phyloP scores from a whole-genome alignment of 768 basidiomycete species.

The Tylopilus plumbeoviolaceoides region DNA sequence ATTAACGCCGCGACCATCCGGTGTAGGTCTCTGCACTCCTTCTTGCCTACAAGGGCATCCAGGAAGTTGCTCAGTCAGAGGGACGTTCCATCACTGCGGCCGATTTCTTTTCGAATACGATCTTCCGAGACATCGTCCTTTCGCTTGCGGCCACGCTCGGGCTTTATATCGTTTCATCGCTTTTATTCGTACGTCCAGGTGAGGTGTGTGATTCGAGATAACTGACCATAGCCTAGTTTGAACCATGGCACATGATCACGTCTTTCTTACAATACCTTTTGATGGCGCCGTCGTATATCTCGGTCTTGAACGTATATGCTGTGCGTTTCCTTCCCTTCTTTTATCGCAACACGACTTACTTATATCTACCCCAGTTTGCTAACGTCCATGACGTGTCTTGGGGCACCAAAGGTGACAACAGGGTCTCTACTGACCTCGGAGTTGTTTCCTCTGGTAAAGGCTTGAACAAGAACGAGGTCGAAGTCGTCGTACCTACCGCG shows the following conservation, averaged over 20 bases:
- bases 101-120: constrained; percentile 70
- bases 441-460: constrained; percentile 59
- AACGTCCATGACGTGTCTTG: constrained; percentile 92
- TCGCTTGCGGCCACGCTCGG: constrained; percentile 87
- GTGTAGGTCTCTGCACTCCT: constrained; percentile 69
- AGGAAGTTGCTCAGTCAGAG: constrained; percentile 47
- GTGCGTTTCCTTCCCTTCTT: constrained; percentile 30
- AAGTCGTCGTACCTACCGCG: constrained; percentile 78
- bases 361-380: constrained; percentile 49
- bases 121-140: constrained; percentile 83
- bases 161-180: constrained; percentile 75
- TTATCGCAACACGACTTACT: neutral
- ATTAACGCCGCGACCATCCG: neutral
- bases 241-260: constrained; percentile 99
- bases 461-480: constrained; percentile 71
- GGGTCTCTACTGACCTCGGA: constrained; percentile 78
- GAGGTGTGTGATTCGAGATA: neutral
- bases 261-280: constrained; percentile 91
- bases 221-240: constrained; percentile 52
- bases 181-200: constrained; percentile 73
- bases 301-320: constrained; percentile 89
- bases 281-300: constrained; percentile 91
- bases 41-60: constrained; percentile 77
- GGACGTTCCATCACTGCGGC: constrained; percentile 46
- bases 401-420: constrained; percentile 96